These are phyloP conservation scores for Brasenia schreberi DNA, from an alignment of 164 flowering plant genomes.

Conservation along the genomic window DNA sequence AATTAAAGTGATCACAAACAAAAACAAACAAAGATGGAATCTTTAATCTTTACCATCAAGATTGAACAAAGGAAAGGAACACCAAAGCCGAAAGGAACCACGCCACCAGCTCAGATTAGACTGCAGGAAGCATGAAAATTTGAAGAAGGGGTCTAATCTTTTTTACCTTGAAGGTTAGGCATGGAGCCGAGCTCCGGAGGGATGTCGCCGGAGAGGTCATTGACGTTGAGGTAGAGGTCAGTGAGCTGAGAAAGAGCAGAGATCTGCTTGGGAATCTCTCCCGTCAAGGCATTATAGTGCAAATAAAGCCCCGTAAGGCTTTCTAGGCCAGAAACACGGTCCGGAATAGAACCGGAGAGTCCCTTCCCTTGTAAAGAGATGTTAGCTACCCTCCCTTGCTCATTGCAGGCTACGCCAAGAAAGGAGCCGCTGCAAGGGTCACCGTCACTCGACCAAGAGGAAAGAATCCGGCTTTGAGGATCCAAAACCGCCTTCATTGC, in stretches of 20 bases:
- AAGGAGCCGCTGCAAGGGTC: slow-evolving; percentile 59
- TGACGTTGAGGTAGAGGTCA: slow-evolving; percentile 84
- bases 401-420: slow-evolving; percentile 80
- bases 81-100: no score
- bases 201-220: slow-evolving; percentile 59
- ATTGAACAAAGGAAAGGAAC: no score
- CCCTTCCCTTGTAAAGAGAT: slow-evolving; percentile 82
- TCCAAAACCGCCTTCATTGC: slow-evolving; percentile 57
- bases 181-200: slow-evolving; percentile 61
- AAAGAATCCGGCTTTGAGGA: slow-evolving; percentile 38
- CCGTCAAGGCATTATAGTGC: slow-evolving; percentile 62
- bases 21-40: no score
- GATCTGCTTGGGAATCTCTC: slow-evolving; percentile 76
- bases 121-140: no score
- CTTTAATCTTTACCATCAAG: no score
- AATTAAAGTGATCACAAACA: no score
- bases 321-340: slow-evolving; percentile 53
- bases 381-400: slow-evolving; percentile 55
- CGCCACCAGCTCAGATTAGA: no score
- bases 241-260: slow-evolving; percentile 44
- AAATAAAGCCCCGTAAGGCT: slow-evolving; percentile 78
- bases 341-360: slow-evolving; percentile 53
- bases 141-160: no score
- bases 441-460: slow-evolving; percentile 54
- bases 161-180: slow-evolving; percentile 70